A percentile compares a stretch with the other conserved stretches of the same genome.
Evolutionary conservation across 176 grass and related monocot genomes (phyloP).

Genomic region (Areca catechu): DNA sequence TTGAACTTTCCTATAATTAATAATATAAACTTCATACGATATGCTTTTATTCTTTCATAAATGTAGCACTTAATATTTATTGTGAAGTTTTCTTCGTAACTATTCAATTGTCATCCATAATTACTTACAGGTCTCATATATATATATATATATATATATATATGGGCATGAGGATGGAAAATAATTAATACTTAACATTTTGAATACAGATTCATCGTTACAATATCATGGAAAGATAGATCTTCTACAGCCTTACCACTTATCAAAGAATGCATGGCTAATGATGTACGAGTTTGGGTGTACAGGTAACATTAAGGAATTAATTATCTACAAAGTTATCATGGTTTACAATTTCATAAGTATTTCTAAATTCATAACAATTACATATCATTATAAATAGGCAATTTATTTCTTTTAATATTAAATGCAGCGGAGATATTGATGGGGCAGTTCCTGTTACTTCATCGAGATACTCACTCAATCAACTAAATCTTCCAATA

Average conservation of each 20-base stretch:
- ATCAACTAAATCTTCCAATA: slow-evolving; percentile 50
- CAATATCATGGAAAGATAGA: slow-evolving; percentile 55
- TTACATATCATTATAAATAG: background rate
- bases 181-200: too few species aligned
- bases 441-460: slow-evolving; percentile 66
- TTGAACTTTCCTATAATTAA: too few species aligned
- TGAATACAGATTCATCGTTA: too few species aligned
- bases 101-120: too few species aligned
- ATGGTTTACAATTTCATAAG: background rate
- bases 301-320: slow-evolving; percentile 41
- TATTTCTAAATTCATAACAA: background rate
- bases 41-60: too few species aligned
- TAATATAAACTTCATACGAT: too few species aligned
- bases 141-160: too few species aligned
- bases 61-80: too few species aligned
- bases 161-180: too few species aligned
- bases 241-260: slow-evolving; percentile 47
- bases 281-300: slow-evolving; percentile 45
- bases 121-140: too few species aligned
- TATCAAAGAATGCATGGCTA: slow-evolving; percentile 42
- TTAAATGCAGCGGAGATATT: slow-evolving; percentile 42
- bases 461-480: slow-evolving; percentile 73
- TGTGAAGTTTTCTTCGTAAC: too few species aligned
- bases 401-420: too few species aligned
- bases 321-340: background rate